Evolutionary conservation across 148 eudicot species (phyloP), one percentile per base, ranked within the genome.

Genomic region (Bassia scoparia): DNA sequence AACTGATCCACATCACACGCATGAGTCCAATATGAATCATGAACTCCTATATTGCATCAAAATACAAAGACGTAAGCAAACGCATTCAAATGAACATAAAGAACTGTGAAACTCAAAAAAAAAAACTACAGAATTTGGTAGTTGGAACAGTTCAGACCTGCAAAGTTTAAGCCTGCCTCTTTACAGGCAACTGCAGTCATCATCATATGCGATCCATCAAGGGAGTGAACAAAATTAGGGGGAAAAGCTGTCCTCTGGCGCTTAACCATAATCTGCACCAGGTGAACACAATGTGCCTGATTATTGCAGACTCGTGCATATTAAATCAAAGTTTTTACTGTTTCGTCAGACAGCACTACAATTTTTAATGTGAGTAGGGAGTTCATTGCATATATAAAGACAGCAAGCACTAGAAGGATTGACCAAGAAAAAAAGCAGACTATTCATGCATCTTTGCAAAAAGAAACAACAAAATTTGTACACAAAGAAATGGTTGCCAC

Each of bases 151-250:
- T 7, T 58, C 37, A 11, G 56, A 95, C 98, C 98, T 88, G 98
- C 98, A 81, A 95, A 95, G 64, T 78, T 86, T 78, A 95, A 85
- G 83, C 98, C 98, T 33, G 91, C 93, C 49, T 65, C 81, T 85
- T 84, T 91, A 87, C 98, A 95, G 69, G 98, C 96, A 68, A 91
- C 79, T 35, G 97, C 98, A 72, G 98, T 95, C 98, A 91, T 95
- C 98, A 91, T 95, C 98, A 95, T 95, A 84, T 95, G 98, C 18
- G 97, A 91, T 75, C 98, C 90, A 78, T 95, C 98, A 52, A 95
- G 97, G 41, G 98, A 95, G 80, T 95, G 98, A 75, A 95, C 93
- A 82, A 91, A 95, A 81, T 95, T 95, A 74, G 98, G 98, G 27
- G 98, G 96, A 65, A 95, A 95, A 70, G 98, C 98, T 61, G 98